Evolutionary conservation across 2,329 filamentous ascomycete species (phyloP).

Genomic region (Nannizziopsis barbatae): DNA sequence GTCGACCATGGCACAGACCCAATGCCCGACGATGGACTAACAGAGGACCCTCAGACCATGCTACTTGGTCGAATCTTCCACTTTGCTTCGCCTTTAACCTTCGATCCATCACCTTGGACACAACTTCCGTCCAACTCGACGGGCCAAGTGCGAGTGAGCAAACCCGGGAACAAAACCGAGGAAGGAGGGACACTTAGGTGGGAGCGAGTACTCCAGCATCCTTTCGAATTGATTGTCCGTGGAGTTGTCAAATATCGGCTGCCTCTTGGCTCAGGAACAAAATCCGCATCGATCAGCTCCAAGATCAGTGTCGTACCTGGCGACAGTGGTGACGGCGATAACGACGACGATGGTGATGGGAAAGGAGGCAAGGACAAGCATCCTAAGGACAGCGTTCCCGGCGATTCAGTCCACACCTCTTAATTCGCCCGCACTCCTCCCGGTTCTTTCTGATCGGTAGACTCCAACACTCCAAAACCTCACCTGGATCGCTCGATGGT

Average conservation of each 20-base stretch:
- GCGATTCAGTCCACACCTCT: conserved; percentile 4
- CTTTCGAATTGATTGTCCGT: conserved; percentile 85
- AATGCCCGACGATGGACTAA: conserved; percentile 43
- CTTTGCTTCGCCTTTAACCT: conserved; percentile 78
- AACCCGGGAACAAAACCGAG: conserved; percentile 81
- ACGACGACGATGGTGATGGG: conserved; percentile 13
- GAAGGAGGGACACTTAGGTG: conserved; percentile 71
- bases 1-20: conserved; percentile 51
- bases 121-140: conserved; percentile 59
- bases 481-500: too few relatives aligned
- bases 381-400: conserved; percentile 14
- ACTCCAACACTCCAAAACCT: background rate
- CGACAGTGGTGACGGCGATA: conserved; percentile 19
- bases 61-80: conserved; percentile 77
- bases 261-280: conserved; percentile 45
- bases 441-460: background rate
- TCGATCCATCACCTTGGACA: conserved; percentile 81
- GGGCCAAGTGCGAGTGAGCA: conserved; percentile 68
- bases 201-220: conserved; percentile 81
- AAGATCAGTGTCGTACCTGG: conserved; percentile 32
- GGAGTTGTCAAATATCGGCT: conserved; percentile 77
- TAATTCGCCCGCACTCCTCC: background rate
- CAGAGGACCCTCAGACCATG: conserved; percentile 64
- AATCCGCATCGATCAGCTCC: conserved; percentile 40
- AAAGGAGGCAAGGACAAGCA: background rate